A percentile compares a stretch with the other conserved stretches of the same genome.
Evolutionary conservation across 805 yeast species (phyloP).

Genomic region (Metschnikowia reukaufii): DNA sequence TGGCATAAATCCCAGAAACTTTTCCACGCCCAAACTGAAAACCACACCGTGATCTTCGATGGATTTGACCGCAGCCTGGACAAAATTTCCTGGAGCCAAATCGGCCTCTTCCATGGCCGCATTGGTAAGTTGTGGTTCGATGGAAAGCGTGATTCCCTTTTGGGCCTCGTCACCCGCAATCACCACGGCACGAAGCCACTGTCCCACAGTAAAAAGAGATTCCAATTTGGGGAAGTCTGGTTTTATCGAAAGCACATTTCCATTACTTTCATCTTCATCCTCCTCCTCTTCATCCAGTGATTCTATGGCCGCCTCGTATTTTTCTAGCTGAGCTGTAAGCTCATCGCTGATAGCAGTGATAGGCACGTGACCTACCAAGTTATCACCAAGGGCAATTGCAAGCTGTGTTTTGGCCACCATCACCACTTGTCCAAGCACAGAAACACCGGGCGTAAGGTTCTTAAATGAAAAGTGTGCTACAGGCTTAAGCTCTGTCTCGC

Average conservation of each 20-base stretch:
- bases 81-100: slow-evolving; percentile 53
- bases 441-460: slow-evolving; percentile 66
- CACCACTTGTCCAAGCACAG: slow-evolving; percentile 73
- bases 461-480: slow-evolving; percentile 65
- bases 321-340: slow-evolving; percentile 57
- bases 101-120: slow-evolving; percentile 62
- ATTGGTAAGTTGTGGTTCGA: slow-evolving; percentile 77
- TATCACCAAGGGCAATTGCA: slow-evolving; percentile 74
- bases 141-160: slow-evolving; percentile 66
- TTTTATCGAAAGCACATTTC: slow-evolving; percentile 21
- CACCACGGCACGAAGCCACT: slow-evolving; percentile 86
- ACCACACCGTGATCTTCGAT: slow-evolving; percentile 92
- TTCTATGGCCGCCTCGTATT: slow-evolving; percentile 46
- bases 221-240: slow-evolving; percentile 57
- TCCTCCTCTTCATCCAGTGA: slow-evolving; percentile 35
- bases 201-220: slow-evolving; percentile 64
- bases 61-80: slow-evolving; percentile 78
- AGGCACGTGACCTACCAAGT: slow-evolving; percentile 74
- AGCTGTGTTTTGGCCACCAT: slow-evolving; percentile 63
- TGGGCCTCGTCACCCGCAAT: slow-evolving; percentile 49
- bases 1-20: slow-evolving; percentile 69
- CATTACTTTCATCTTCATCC: slow-evolving; percentile 30
- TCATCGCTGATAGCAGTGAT: slow-evolving; percentile 69
- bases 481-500: slow-evolving; percentile 35
- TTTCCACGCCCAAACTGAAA: slow-evolving; percentile 63